Conservation (phyloP, 495 filamentous ascomycete species). For the Penicillium pulvis region DNA sequence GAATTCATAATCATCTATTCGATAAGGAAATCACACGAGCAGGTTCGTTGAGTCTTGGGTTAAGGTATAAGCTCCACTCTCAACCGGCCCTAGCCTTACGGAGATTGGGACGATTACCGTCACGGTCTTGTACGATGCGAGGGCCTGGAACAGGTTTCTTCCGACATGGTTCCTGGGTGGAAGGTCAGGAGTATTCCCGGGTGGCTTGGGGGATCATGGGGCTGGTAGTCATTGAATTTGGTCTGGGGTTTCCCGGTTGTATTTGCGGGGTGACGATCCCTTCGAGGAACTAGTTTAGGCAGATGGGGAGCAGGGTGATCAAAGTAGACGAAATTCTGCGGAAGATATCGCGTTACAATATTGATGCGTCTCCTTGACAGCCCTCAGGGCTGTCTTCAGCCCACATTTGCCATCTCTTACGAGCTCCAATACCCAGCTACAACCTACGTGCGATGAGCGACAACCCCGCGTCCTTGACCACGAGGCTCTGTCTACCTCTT, state of each 20-base stretch:
- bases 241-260: not conserved
- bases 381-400: too few species aligned
- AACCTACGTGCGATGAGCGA: too few species aligned
- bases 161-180: slow-evolving; percentile 10
- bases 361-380: too few species aligned
- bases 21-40: slow-evolving; percentile 1
- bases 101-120: slow-evolving; percentile 6
- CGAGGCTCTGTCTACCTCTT: too few species aligned
- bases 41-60: not conserved
- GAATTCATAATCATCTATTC: not conserved
- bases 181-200: not conserved
- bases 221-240: not conserved
- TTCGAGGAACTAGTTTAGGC: not conserved
- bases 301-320: not conserved
- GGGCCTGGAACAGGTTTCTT: slow-evolving; percentile 1
- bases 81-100: slow-evolving; percentile 11
- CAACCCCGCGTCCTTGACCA: too few species aligned
- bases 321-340: not conserved
- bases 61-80: slow-evolving; percentile 10
- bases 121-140: not conserved
- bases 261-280: slow-evolving; percentile 15
- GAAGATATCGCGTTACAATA: not conserved
- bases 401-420: too few species aligned
- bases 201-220: not conserved
- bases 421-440: too few species aligned